A percentile compares a stretch with the other conserved stretches of the same genome.
These are phyloP conservation scores for Oenanthe javanica DNA, from an alignment of 140 eudicot genomes.

Conservation along the genomic window DNA sequence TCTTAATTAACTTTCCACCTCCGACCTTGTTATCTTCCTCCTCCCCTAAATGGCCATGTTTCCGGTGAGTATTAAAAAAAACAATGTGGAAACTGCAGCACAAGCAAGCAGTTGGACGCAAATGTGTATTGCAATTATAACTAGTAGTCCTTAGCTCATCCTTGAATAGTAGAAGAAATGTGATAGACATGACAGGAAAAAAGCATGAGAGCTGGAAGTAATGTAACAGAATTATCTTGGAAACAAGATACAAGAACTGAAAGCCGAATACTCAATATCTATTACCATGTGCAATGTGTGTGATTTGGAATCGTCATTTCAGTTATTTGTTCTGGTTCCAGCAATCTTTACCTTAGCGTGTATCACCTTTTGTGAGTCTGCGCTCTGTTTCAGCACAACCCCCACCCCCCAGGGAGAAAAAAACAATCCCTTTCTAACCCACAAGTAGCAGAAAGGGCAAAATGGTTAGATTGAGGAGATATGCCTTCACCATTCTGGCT, in stretches of 20 bases:
- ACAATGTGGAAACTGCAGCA: background rate
- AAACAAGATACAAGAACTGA: background rate
- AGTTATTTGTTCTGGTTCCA: background rate
- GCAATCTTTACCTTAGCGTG: background rate
- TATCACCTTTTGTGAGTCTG: background rate
- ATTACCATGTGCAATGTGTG: background rate
- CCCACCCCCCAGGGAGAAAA: too few relatives aligned
- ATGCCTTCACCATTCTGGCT: background rate
- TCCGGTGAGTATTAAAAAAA: background rate
- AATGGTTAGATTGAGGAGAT: background rate
- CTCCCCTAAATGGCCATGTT: background rate
- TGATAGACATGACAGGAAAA: background rate
- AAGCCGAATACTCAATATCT: background rate
- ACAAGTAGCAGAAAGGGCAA: too few relatives aligned
- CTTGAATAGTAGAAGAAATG: background rate
- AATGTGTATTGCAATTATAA: background rate
- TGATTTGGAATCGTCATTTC: background rate
- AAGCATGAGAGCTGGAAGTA: background rate
- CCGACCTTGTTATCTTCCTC: background rate
- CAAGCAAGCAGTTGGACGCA: background rate
- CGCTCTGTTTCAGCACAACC: background rate
- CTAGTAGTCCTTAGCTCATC: background rate
- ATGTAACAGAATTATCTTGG: background rate
- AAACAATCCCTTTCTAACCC: background rate
- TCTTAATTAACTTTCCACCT: background rate